Base-by-base conservation (phyloP, 371 early-diverging fungal genomes). In the Apophysomyces variabilis region DNA sequence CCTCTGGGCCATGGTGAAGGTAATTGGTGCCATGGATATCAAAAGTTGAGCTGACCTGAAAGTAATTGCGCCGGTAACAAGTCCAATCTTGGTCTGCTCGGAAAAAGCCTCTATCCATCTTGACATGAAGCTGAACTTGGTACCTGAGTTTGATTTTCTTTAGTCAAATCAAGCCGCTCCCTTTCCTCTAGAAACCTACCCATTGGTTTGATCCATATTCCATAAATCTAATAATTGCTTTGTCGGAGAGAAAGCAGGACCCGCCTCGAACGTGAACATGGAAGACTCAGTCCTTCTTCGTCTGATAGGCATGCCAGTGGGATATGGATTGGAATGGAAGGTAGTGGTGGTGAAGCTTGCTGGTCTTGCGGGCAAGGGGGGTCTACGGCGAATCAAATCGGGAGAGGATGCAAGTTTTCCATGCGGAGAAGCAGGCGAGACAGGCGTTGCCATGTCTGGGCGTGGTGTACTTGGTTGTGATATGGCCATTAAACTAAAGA, bases 61-160 rank as follows among this genome's bases (percentile, higher is more conserved):
- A 93, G 73, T 95, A 96, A 65, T 96, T 96, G 65, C 96, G 87
- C 32, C 96, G 88, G 74, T 96, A 96, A 70, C 96, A 95, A 0
- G 94, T 93, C 96, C 96, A 96, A 64, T 88, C 87, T 69, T 88
- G 88, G 44, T 89, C 86, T 18, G 91, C 90, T 39, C 89, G 73
- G 66, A 91, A 91, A 73, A 91, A 94, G 1, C 94, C 93, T 37
- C 89, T 85, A 62, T 92, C 93, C 67, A 93, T 85, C 60, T 90
- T 90, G 57, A 87, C 87, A 58, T 85, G 73, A 35, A 90, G 73
- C 36, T 79, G 79, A 56, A 85, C 60, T 50, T 83, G 80, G 64
- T 79, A 74, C 37, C 83, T 79, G 54, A 26, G 3, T 26, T 44
- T 44, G 3, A 21, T 60, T 61, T 64, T 26, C 35, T 11, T 36